Percentiles rank a stretch among this genome's conserved stretches.
Evolutionary conservation across 257 asterid genomes (phyloP).

Genomic region (Ballota nigra): DNA sequence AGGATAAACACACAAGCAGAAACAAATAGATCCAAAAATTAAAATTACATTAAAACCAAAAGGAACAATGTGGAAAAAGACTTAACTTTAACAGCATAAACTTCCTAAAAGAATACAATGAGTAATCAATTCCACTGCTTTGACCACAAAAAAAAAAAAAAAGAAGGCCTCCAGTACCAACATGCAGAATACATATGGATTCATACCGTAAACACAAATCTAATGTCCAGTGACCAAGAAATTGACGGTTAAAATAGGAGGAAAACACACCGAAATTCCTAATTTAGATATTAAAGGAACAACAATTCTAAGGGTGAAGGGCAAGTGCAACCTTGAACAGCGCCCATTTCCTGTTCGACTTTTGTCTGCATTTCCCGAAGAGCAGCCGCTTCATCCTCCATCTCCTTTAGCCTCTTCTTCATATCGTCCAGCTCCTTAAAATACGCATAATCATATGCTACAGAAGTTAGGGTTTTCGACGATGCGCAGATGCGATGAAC

Average conservation of each 20-base stretch:
- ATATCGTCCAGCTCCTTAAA: constrained; percentile 69
- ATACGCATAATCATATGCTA: constrained; percentile 3
- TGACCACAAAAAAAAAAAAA: background rate
- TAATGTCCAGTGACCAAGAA: background rate
- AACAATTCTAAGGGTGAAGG: background rate
- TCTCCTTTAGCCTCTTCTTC: constrained; percentile 83
- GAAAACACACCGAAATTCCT: background rate
- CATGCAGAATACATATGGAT: background rate
- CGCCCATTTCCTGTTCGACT: constrained; percentile 72
- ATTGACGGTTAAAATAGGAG: background rate
- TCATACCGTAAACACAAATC: background rate
- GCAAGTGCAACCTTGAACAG: constrained; percentile 55
- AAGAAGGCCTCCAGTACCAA: background rate
- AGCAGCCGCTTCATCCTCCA: constrained; percentile 81
- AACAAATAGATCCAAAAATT: background rate
- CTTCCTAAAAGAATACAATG: background rate
- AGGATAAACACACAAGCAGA: background rate
- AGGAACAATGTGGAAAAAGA: background rate
- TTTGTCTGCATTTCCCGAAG: constrained; percentile 86
- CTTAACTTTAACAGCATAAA: background rate
- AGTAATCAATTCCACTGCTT: background rate
- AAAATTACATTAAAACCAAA: background rate
- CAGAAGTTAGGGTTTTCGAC: constrained; percentile 41
- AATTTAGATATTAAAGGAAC: background rate
- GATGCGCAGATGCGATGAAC: background rate